phyloP scores from a whole-genome alignment of 2,329 filamentous ascomycete genomes.

The Rhinocladiella mackenziei region DNA sequence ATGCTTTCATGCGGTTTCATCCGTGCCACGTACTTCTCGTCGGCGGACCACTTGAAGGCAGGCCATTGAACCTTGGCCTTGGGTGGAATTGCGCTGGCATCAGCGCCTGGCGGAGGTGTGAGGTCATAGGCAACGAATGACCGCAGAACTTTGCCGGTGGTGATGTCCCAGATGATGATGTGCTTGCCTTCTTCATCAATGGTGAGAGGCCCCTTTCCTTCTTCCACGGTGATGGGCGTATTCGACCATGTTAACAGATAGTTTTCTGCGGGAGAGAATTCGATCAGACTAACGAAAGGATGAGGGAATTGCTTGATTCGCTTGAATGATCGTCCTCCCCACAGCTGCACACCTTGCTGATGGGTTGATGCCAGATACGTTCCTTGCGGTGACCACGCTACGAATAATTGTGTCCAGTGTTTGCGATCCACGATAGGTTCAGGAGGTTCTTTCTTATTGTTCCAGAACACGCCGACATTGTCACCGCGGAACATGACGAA shows the following conservation, averaged over 20 bases:
- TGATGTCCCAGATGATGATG: conserved; percentile 97
- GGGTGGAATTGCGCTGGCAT: conserved; percentile 59
- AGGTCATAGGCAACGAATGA: conserved; percentile 90
- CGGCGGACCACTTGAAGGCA: conserved; percentile 98
- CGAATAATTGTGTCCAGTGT: conserved; percentile 97
- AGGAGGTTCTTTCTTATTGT: conserved; percentile 87
- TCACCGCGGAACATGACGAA: conserved; percentile 93
- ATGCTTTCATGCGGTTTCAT: conserved; percentile 85
- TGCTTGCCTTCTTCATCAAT: conserved; percentile 98
- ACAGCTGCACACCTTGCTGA: conserved; percentile 92
- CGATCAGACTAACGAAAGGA: conserved; percentile 89
- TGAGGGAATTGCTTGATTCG: conserved; percentile 91
- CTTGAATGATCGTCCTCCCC: conserved; percentile 86
- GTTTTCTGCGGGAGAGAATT: conserved; percentile 89
- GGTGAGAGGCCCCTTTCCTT: conserved; percentile 76
- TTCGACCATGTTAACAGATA: conserved; percentile 97
- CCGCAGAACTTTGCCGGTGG: conserved; percentile 80
- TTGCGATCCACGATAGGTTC: conserved; percentile 86
- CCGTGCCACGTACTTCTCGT: conserved; percentile 94
- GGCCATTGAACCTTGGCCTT: conserved; percentile 98
- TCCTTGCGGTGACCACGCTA: conserved; percentile 94
- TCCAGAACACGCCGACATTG: conserved; percentile 93
- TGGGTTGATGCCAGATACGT: conserved; percentile 94
- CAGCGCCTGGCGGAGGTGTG: conserved; percentile 51
- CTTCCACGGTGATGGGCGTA: conserved; percentile 85